Evolutionary conservation across 2,329 filamentous ascomycete species (phyloP).

Genomic region (Ophiostoma himal-ulmi): DNA sequence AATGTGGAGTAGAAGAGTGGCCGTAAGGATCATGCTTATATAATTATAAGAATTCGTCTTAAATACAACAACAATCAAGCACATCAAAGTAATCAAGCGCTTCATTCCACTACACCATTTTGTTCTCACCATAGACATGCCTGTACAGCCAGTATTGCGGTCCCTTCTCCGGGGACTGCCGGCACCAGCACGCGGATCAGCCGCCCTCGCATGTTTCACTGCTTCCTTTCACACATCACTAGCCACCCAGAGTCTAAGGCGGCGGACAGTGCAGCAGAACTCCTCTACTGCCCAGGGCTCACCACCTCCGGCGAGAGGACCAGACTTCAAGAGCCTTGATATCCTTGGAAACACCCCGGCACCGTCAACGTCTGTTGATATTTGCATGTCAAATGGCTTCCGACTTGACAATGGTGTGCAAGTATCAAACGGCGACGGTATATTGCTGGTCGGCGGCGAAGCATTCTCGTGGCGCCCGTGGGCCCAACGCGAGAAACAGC

Average conservation of each 20-base stretch:
- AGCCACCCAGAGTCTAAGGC: background rate
- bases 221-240: background rate
- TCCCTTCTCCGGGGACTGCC: background rate
- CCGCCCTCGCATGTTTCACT: background rate
- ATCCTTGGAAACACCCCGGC: constrained; percentile 69
- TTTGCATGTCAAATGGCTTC: constrained; percentile 78
- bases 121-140: background rate
- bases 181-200: background rate
- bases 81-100: background rate
- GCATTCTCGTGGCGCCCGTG: constrained; percentile 87
- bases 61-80: background rate
- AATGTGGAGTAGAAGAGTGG: background rate
- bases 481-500: constrained; percentile 40
- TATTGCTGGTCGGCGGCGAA: constrained; percentile 75
- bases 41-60: background rate
- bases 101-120: background rate
- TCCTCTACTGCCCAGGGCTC: background rate
- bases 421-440: constrained; percentile 49
- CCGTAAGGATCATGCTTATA: background rate
- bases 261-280: background rate
- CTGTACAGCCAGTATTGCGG: background rate
- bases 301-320: constrained; percentile 25
- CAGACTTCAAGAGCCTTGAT: constrained; percentile 69
- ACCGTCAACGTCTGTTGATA: constrained; percentile 77
- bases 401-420: constrained; percentile 74